Evolutionary conservation across 2,329 filamentous ascomycete genomes (phyloP).

Genomic region (Pseudocercospora ulei): DNA sequence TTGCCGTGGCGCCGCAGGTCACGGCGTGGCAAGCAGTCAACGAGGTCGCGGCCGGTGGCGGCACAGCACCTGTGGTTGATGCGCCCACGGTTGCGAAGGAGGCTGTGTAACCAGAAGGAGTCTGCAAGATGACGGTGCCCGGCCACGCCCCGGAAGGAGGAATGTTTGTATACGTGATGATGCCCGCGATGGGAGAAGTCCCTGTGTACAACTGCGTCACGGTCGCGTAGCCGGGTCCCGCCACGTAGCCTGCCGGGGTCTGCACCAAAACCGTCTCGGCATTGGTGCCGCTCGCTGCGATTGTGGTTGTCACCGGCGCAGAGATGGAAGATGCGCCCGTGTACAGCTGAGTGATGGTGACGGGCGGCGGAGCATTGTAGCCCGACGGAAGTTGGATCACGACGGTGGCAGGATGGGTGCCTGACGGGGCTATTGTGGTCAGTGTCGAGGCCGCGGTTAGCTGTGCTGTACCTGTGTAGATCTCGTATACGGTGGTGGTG

Average conservation of each 20-base stretch:
- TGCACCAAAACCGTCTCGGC: constrained; percentile 10
- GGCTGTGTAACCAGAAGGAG: constrained; percentile 5
- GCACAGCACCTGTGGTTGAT: constrained; percentile 1
- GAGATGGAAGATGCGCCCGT: constrained; percentile 11
- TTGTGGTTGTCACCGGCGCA: constrained; percentile 11
- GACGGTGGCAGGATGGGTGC: constrained; percentile 3
- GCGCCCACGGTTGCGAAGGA: neutral
- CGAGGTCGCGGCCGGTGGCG: constrained; percentile 2
- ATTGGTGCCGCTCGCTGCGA: constrained; percentile 10
- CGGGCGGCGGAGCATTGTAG: too few species aligned
- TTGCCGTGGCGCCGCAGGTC: constrained; percentile 8
- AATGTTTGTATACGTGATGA: constrained; percentile 11
- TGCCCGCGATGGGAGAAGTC: neutral
- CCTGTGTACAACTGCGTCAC: constrained; percentile 5
- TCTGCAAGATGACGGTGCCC: constrained; percentile 12
- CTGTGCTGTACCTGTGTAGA: constrained; percentile 1
- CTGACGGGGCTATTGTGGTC: constrained; percentile 7
- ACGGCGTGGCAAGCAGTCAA: constrained; percentile 10
- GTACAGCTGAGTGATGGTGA: constrained; percentile 8
- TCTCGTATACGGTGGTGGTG: neutral
- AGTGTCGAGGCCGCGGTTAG: constrained; percentile 4
- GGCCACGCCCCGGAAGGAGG: constrained; percentile 9
- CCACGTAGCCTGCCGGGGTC: constrained; percentile 11
- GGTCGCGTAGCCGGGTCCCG: constrained; percentile 1
- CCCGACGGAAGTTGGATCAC: constrained; percentile 3